phyloP scores from a whole-genome alignment of 805 yeast species.

The Kregervanrija delftensis region DNA sequence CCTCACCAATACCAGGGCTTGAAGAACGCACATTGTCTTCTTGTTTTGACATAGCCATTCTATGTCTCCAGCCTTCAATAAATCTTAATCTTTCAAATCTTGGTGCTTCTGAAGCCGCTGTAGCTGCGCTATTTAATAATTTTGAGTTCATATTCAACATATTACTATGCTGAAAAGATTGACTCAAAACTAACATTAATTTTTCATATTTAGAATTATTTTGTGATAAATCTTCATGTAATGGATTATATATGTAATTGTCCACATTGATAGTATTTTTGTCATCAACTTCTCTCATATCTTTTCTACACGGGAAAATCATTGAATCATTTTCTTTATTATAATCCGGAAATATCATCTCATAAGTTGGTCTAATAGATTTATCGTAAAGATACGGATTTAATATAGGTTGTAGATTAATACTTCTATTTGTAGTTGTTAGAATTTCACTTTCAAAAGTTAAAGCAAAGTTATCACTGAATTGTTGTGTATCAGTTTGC shows the following conservation, averaged over 20 bases:
- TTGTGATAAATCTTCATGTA: slow-evolving; percentile 68
- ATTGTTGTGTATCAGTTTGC: slow-evolving; percentile 72
- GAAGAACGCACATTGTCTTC: not conserved
- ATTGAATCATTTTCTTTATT: slow-evolving; percentile 24
- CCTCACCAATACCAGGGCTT: slow-evolving; percentile 4
- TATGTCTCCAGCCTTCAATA: slow-evolving; percentile 69
- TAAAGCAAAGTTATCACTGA: slow-evolving; percentile 72
- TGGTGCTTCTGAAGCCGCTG: slow-evolving; percentile 17
- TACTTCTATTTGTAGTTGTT: slow-evolving; percentile 67
- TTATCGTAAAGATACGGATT: slow-evolving; percentile 55
- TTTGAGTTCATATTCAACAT: slow-evolving; percentile 23
- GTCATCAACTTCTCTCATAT: slow-evolving; percentile 23
- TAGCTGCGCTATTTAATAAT: slow-evolving; percentile 24
- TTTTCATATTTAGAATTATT: slow-evolving; percentile 85
- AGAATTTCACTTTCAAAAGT: slow-evolving; percentile 86
- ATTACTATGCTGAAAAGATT: slow-evolving; percentile 32
- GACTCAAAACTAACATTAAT: slow-evolving; percentile 68
- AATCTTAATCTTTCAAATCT: slow-evolving; percentile 75
- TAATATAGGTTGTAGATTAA: slow-evolving; percentile 66
- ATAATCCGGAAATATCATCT: slow-evolving; percentile 36
- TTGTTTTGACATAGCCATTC: not conserved
- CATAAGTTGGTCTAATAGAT: slow-evolving; percentile 36
- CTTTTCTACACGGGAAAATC: slow-evolving; percentile 33
- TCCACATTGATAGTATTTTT: slow-evolving; percentile 14
- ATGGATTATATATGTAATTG: slow-evolving; percentile 26